Evolutionary conservation across 768 basidiomycete species (phyloP), one percentile per base, ranked within the genome.

Genomic region (Ramaria sp.): DNA sequence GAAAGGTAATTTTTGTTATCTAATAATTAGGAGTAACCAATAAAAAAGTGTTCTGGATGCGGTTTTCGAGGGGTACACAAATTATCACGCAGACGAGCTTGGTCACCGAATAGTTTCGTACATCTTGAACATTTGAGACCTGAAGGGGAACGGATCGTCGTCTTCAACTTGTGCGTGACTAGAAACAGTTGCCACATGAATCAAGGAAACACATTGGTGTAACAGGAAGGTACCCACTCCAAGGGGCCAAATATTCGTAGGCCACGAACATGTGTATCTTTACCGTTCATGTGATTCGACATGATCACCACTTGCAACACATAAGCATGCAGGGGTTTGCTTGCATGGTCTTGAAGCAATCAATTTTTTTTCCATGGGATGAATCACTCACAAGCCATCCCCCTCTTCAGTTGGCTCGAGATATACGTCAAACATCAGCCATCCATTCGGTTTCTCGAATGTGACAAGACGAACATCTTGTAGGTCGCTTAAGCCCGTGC

Each of bases 201-300:
- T 25, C 13, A 42, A 15, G 16, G 16, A 47, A 42, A 16, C n/a
- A 42, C 1, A 50, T 1, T 24, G 43, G 15, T 48, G 51, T n/a
- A 39, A 22, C 30, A 48, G 20, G 18, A 8, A 63, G 66, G 51
- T 10, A 69, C 79, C 57, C 64, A 94, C 94, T 85, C 86, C 6
- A 81, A 67, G 2, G 91, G 88, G 0, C 92, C 95, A 52, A 91
- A 79, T n/a, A 97, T 77, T 34, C 76, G 81, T 38, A 98, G 68
- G 3, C 95, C 94, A 12, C 96, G 81, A 16, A 99, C 88, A 70
- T 99, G 96, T 8, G 96, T 98, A 68, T 99, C 96, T 65, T 98
- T 98, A 5, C 96, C 96, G 61, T 94, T 97, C 84, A 96, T 86
- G 64, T 98, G 93, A 64, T 98, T 99, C 20, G 86, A 82, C 13